These are phyloP conservation scores for Aspergillus tamarii DNA, from an alignment of 2,329 filamentous ascomycete species.

Conservation along the genomic window DNA sequence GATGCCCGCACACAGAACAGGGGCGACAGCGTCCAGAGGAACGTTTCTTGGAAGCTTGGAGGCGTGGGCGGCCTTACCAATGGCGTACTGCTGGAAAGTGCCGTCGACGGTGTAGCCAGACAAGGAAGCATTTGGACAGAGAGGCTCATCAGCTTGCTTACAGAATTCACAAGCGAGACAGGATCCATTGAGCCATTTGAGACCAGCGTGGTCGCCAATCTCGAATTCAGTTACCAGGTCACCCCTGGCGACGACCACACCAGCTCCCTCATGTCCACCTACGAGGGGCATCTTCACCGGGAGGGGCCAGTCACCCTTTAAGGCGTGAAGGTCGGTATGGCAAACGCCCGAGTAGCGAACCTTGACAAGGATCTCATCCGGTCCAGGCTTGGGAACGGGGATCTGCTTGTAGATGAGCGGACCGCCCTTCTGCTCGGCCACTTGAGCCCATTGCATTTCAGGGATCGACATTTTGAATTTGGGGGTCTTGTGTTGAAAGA, in stretches of 20 bases:
- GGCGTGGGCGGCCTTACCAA: constrained; percentile 84
- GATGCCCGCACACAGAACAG: constrained; percentile 81
- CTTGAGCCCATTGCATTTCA: constrained; percentile 85
- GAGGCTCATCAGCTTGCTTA: constrained; percentile 76
- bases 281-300: constrained; percentile 81
- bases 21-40: constrained; percentile 74
- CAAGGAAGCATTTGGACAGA: constrained; percentile 74
- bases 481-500: not conserved
- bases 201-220: constrained; percentile 81
- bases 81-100: constrained; percentile 88
- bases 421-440: constrained; percentile 79
- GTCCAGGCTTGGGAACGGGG: constrained; percentile 76
- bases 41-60: constrained; percentile 79
- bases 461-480: constrained; percentile 60
- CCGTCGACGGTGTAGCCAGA: constrained; percentile 94
- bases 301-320: constrained; percentile 89
- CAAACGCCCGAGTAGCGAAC: constrained; percentile 89
- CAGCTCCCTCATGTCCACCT: constrained; percentile 79
- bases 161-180: constrained; percentile 86
- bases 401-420: constrained; percentile 64
- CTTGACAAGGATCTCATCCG: constrained; percentile 90
- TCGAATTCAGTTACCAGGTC: constrained; percentile 75
- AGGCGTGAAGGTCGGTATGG: constrained; percentile 81
- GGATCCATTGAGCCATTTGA: constrained; percentile 91
- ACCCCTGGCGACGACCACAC: constrained; percentile 79